Base-by-base conservation (phyloP, 2,329 filamentous ascomycete species). In the Ustulina deusta region DNA sequence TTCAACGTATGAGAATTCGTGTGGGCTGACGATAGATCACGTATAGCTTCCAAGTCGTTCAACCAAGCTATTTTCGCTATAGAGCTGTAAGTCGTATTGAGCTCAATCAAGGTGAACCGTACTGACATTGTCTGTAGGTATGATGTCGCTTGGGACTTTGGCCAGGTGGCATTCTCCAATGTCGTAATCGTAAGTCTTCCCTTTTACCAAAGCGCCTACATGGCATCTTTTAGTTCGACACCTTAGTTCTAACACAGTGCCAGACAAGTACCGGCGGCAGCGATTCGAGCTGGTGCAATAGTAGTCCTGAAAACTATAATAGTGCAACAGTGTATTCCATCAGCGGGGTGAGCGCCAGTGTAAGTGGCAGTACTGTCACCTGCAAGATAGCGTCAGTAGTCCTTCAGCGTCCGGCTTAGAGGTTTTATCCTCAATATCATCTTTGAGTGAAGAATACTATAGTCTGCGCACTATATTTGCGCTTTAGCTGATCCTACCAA, bases 311-410 rank as follows among this genome's bases (percentile, higher is more conserved):
- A 51, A 81, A 81, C 65, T 82, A 82, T 68, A 78, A 80, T 67
- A 66, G 71, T 17, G 78, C 80, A 2, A 78, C 76, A 0, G 75
- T 71, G 7, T 81, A 79, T 63, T 78, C 77, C 2, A 78, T 81
- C 42, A 76, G 69, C 9, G 77, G 77, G 0, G 75, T 80, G 7
- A 76, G 66, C 51, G 77, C 76, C 3, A 78, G 74, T 34, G 79
- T 80, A 15, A 77, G 74, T 32, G 76, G 77, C 13, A 75, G 65
- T n/a, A 75, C 74, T 4, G 78, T 61, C 82, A 89, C 77, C 78
- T 89, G 77, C 62, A 76, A 74, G 7, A 77, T 79, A 20, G 71
- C 77, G 54, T 76, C 80, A 17, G 84, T 90, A 27, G 83, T 90
- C 57, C 73, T 79, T 51, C 63, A 76, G 29, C 71, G 71, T 13